Evolutionary conservation across 2,329 filamentous ascomycete genomes (phyloP).

Genomic region (Aspergillus fijiensis): DNA sequence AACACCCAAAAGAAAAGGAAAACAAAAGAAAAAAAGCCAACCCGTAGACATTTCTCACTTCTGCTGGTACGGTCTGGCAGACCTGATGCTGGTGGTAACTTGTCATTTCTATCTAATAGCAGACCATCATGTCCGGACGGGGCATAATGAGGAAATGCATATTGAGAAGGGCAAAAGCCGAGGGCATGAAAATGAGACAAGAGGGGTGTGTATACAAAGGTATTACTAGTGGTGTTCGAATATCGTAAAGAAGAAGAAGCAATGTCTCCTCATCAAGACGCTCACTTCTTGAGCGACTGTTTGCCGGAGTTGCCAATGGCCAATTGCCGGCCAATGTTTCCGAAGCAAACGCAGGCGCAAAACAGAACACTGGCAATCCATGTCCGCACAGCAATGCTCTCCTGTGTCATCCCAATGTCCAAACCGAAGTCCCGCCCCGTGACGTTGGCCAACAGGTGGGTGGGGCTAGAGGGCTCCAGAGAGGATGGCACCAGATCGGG

Average conservation of each 20-base stretch:
- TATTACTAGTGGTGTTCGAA: not conserved
- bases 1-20: not conserved
- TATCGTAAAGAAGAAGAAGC: not conserved
- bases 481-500: conserved; percentile 75
- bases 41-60: not conserved
- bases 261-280: not conserved
- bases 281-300: conserved; percentile 22
- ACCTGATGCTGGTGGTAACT: not conserved
- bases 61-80: not conserved
- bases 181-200: not conserved
- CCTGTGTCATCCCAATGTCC: conserved; percentile 42
- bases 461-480: conserved; percentile 42
- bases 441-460: conserved; percentile 27
- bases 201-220: conserved; percentile 1
- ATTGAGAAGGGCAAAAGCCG: not conserved
- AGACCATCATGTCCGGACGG: conserved; percentile 8
- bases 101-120: conserved; percentile 4
- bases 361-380: conserved; percentile 95
- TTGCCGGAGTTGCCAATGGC: conserved; percentile 50
- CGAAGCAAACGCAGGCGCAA: conserved; percentile 93
- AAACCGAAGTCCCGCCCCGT: conserved; percentile 33
- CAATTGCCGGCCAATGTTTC: conserved; percentile 84
- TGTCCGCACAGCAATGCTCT: conserved; percentile 65
- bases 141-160: not conserved
- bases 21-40: no score